Evolutionary conservation across 1,284 basidiomycete species (phyloP), one percentile per base, ranked within the genome.

Genomic region (Xanthoconium separans): DNA sequence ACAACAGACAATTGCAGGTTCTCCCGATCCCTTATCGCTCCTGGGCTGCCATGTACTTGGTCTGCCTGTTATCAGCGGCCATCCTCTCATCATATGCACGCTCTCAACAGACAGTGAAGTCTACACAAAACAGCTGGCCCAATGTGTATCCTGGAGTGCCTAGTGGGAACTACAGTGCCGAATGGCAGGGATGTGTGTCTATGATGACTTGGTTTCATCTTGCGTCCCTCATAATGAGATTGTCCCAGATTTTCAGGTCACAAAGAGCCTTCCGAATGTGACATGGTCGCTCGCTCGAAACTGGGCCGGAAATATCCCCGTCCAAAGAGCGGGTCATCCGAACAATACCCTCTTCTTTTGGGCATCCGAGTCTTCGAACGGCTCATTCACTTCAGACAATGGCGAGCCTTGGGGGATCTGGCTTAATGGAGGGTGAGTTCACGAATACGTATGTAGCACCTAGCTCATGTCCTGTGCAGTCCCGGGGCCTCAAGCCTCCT

Each of bases 221-320:
- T 18, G 37, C 12, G 18, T 24, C 20, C 18, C 15, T 10, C 18
- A 20, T 39, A n/a, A 39, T 20, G 11, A 22, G 34, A 77, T 45
- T 15, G n/a, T 20, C 22, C 16, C 49, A 84, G 82, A 84, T 61
- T 85, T 82, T 53, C 68, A 77, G 59, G 83, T 86, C 20, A 82
- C 77, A 1, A 66, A 73, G 7, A 65, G 66, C 22, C 75, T 90
- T 8, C 85, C 87, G 1, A 87, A 87, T 58, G 74, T 89, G n/a
- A 83, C 84, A 0, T 86, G 82, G 64, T 60, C 74, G 6, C 64
- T 86, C 13, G 62, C 73, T 31, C 78, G 79, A 4, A 83, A 75
- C 62, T 90, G 76, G 61, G 85, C 88, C 4, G 87, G 87, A 33
- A 90, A 86, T 58, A 76, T 89, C 47, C 77, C 79, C 4, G 85